phyloP scores from a whole-genome alignment of 176 grass and related monocot species.

The Neostapfia colusana region DNA sequence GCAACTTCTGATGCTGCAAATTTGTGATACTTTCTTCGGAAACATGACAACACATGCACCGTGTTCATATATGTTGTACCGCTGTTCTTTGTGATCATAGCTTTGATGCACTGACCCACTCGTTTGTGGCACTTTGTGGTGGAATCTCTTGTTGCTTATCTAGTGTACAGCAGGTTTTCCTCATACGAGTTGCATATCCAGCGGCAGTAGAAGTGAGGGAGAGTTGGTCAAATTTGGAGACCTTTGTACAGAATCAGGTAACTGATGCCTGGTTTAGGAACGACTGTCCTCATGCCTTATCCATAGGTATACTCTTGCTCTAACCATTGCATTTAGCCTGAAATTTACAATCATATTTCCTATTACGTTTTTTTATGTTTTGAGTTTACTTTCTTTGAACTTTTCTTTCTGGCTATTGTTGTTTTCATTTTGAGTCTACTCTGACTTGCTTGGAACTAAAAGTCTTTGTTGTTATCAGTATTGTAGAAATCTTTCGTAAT shows the following conservation, averaged over 20 bases:
- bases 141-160: constrained; percentile 23
- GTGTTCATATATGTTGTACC: constrained; percentile 31
- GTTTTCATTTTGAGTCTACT: background rate
- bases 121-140: constrained; percentile 26
- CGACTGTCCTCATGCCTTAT: constrained; percentile 2
- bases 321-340: background rate
- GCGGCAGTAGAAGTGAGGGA: constrained; percentile 8
- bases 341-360: constrained; percentile 14
- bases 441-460: background rate
- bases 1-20: constrained; percentile 28
- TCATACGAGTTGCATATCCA: constrained; percentile 29
- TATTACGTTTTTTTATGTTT: constrained; percentile 5
- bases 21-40: constrained; percentile 31
- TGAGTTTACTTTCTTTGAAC: background rate
- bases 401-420: background rate
- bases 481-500: background rate
- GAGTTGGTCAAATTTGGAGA: constrained; percentile 4
- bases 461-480: background rate
- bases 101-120: constrained; percentile 5
- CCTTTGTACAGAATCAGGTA: constrained; percentile 37
- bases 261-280: constrained; percentile 13
- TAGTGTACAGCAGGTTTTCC: constrained; percentile 1
- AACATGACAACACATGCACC: constrained; percentile 16
- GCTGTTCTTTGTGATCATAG: background rate
- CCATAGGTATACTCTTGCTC: constrained; percentile 10